phyloP scores from a whole-genome alignment of 1,139 yeast genomes.

The Candida dubliniensis region DNA sequence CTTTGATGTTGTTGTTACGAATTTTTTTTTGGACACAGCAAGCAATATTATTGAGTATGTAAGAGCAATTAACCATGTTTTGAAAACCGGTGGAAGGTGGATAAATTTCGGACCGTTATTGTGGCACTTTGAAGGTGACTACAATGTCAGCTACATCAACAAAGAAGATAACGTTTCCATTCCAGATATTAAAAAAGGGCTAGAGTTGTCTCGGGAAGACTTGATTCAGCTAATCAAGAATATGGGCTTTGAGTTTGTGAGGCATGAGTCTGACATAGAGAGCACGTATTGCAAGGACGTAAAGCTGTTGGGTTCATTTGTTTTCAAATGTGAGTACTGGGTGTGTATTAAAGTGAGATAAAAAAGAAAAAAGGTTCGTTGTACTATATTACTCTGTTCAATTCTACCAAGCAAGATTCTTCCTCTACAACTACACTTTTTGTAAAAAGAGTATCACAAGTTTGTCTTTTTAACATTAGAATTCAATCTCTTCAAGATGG shows the following conservation, averaged over 20 bases:
- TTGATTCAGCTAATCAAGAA: constrained; percentile 46
- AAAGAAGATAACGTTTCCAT: constrained; percentile 29
- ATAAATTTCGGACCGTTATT: constrained; percentile 81
- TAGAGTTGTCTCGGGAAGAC: constrained; percentile 67
- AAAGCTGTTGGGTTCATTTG: constrained; percentile 54
- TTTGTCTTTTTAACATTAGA: constrained; percentile 22
- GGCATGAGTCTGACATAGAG: constrained; percentile 44
- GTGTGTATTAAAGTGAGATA: constrained; percentile 42
- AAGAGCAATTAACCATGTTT: constrained; percentile 52
- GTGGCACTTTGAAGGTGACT: constrained; percentile 79
- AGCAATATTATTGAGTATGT: constrained; percentile 70
- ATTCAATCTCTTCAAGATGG: constrained; percentile 31
- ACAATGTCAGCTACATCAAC: constrained; percentile 22
- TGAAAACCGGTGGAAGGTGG: constrained; percentile 66
- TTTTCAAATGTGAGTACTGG: constrained; percentile 73
- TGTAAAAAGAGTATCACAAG: constrained; percentile 3
- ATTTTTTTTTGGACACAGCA: constrained; percentile 81
- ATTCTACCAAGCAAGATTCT: no score
- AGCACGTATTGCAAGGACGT: constrained; percentile 59
- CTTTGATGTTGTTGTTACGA: constrained; percentile 63
- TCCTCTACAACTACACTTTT: no score
- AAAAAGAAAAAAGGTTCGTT: background rate
- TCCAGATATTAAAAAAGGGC: constrained; percentile 48
- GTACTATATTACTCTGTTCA: background rate
- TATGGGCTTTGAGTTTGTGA: constrained; percentile 55